phyloP scores from a whole-genome alignment of 306 rosid species.

The Abrus pulchellus region DNA sequence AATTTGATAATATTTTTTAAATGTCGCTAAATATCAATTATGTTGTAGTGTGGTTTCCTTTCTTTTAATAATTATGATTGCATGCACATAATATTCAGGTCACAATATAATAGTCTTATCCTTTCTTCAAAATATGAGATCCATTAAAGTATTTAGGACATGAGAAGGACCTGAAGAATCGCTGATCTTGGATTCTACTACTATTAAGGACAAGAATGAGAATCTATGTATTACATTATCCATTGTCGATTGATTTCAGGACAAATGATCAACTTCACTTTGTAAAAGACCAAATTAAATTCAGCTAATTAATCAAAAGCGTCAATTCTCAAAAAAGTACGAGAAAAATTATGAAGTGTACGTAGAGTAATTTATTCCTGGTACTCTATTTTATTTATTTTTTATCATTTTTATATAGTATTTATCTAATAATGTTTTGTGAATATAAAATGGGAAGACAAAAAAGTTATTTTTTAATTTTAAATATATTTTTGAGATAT shows the following conservation, averaged over 20 bases:
- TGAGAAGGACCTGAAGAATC: background rate
- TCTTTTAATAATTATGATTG: background rate
- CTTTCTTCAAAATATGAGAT: background rate
- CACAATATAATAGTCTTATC: background rate
- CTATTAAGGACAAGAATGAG: background rate
- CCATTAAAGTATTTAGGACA: background rate
- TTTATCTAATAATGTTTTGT: too few relatives aligned
- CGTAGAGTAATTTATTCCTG: background rate
- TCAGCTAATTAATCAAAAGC: background rate
- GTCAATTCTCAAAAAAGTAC: conserved; percentile 4
- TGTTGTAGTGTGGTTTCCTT: too few relatives aligned
- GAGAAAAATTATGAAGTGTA: background rate
- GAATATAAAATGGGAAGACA: too few relatives aligned
- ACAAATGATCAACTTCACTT: background rate
- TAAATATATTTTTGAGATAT: too few relatives aligned
- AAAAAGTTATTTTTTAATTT: too few relatives aligned
- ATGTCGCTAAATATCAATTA: too few relatives aligned
- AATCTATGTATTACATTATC: background rate
- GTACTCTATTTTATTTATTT: too few relatives aligned
- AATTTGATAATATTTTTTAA: too few relatives aligned
- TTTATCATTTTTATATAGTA: too few relatives aligned
- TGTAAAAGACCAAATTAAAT: background rate
- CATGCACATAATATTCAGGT: background rate
- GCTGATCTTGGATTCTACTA: background rate
- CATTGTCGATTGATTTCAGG: conserved; percentile 21